These are phyloP conservation scores for Linnemannia schmuckeri DNA, from an alignment of 192 early-diverging fungal genomes.

Conservation along the genomic window DNA sequence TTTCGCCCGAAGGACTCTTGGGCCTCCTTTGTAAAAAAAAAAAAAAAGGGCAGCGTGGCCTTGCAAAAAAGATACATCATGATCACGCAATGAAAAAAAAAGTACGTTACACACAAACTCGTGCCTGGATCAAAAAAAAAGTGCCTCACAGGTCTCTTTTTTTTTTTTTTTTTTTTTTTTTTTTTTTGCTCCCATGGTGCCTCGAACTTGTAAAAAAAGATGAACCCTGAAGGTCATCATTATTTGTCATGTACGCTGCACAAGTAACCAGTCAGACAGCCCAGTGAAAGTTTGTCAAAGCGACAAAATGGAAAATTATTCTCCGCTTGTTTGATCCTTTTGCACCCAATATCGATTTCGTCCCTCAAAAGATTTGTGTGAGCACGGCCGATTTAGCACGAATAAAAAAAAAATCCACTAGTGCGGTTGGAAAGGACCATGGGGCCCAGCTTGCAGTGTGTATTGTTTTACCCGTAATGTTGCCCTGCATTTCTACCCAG, in stretches of 20 bases:
- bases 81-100: not conserved
- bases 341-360: not conserved
- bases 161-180: conserved; percentile 4
- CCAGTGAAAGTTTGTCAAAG: not conserved
- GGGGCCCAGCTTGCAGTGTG: not conserved
- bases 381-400: not conserved
- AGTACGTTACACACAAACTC: not conserved
- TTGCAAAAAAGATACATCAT: not conserved
- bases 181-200: not conserved
- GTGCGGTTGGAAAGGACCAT: not conserved
- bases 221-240: not conserved
- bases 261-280: not conserved
- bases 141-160: not conserved
- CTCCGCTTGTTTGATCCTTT: not conserved
- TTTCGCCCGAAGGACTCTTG: conserved; percentile 1
- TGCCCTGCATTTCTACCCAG: not conserved
- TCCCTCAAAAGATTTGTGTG: not conserved
- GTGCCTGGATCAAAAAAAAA: not conserved
- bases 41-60: not conserved
- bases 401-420: not conserved
- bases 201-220: not conserved
- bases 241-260: not conserved
- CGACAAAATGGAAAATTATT: not conserved
- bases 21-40: not conserved
- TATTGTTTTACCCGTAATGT: not conserved